Evolutionary conservation across 2,329 filamentous ascomycete species (phyloP), one percentile per base, ranked within the genome.

Genomic region (Sporothrix pseudoabietina): DNA sequence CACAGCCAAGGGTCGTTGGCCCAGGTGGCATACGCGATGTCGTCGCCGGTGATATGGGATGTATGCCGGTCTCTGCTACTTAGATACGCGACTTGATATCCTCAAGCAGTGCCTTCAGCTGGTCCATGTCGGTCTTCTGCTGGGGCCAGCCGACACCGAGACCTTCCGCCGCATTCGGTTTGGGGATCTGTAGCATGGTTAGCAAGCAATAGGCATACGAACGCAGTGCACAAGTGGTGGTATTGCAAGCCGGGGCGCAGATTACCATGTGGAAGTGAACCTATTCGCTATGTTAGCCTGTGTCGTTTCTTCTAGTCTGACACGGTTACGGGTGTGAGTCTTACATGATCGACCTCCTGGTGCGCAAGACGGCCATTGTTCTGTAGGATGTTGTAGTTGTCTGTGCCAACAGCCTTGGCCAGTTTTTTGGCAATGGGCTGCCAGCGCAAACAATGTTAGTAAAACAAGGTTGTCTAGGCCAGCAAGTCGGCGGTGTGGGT

Each of bases 301-400:
- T 8, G 61, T 14, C 39, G 41, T n/a, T 9, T 26, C 61, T 4
- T 14, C 14, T 39, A 4, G 41, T 66, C 14, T 30, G 19, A 26
- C 6, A 19, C 44, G 12, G 14, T 19, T 14, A 69, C 32, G 2
- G 72, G 26, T 39, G 61, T 55, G 55, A 30, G 69, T 84, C 89
- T 84, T 84, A 96, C 95, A 84, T 99, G 96, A 77, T 94, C 92
- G 75, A 99, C 95, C 76, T 92, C 86, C 84, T 98, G 96, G 82
- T 99, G 96, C 22, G 96, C 96, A 79, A 95, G 88, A 30, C 88
- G 86, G 71, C 96, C 96, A 80, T 99, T 99, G 84, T 99, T 99
- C 85, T 99, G 96, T 74, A 99, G 85, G 68, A 99, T 88, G 80
- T 99, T 99, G 86, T 94, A 99, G 82, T 98, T 88, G 70, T 86